These are phyloP conservation scores for Aegilops speltoides DNA, from an alignment of 176 grass and related monocot genomes.

Conservation along the genomic window DNA sequence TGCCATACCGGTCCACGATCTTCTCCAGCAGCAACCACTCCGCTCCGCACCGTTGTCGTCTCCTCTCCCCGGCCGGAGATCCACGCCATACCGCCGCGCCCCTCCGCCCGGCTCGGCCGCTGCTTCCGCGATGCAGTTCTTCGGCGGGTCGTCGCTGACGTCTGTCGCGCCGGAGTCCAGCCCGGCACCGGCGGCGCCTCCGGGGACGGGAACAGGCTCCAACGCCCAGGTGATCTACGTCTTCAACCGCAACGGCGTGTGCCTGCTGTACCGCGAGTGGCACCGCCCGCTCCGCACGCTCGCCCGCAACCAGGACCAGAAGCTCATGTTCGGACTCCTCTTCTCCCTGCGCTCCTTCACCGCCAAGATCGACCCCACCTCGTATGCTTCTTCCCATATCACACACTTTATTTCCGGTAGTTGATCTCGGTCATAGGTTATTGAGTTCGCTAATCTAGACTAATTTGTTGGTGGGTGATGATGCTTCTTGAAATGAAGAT, in stretches of 20 bases:
- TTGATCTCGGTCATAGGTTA: background rate
- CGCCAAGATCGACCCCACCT: constrained; percentile 80
- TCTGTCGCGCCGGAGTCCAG: constrained; percentile 50
- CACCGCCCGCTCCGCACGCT: constrained; percentile 78
- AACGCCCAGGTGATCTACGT: constrained; percentile 87
- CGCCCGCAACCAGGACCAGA: constrained; percentile 76
- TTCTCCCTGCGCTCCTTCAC: constrained; percentile 96
- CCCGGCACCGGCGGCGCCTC: constrained; percentile 61
- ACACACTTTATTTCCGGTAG: background rate
- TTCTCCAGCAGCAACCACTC: background rate
- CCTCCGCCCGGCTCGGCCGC: background rate
- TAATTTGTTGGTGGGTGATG: background rate
- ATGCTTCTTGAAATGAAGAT: constrained; percentile 3
- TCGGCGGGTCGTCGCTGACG: constrained; percentile 61
- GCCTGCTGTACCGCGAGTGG: constrained; percentile 96
- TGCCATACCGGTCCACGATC: background rate
- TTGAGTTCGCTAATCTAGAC: background rate
- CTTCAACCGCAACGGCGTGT: constrained; percentile 89
- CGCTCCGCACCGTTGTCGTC: background rate
- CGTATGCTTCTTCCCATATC: constrained; percentile 10
- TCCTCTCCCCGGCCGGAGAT: constrained; percentile 25
- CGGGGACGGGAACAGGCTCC: constrained; percentile 60
- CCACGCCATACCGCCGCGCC: background rate
- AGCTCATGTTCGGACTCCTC: constrained; percentile 98
- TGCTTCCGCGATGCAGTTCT: constrained; percentile 72